These are phyloP conservation scores for Macadamia integrifolia DNA, from an alignment of 164 flowering plant genomes.

Conservation along the genomic window DNA sequence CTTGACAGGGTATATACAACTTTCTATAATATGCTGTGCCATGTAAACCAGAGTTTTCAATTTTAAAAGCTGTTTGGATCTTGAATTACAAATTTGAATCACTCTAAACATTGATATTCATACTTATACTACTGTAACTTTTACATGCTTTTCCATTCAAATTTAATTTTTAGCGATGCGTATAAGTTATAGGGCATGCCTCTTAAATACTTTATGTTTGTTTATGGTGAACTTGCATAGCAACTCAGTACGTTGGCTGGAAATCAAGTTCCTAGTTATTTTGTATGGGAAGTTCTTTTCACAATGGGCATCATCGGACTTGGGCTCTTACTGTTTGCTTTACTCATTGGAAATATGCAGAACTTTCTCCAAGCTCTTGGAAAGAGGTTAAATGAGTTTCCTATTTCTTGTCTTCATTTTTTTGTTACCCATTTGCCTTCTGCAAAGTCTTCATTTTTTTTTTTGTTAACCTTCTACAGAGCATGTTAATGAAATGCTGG, in stretches of 20 bases:
- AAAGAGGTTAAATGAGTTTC: conserved; percentile 43
- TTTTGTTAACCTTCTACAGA: too few species aligned
- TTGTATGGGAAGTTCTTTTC: conserved; percentile 81
- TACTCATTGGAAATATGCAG: conserved; percentile 94
- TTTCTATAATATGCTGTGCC: too few species aligned
- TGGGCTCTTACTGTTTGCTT: conserved; percentile 83
- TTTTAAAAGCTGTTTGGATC: too few species aligned
- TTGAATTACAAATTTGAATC: too few species aligned
- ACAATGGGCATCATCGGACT: conserved; percentile 79
- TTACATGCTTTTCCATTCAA: too few species aligned
- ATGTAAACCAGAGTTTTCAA: too few species aligned
- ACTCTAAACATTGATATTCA: too few species aligned
- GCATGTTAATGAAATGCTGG: too few species aligned
- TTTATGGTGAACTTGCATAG: conserved; percentile 25
- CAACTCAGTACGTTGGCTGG: conserved; percentile 94
- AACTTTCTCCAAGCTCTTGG: conserved; percentile 88
- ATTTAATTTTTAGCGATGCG: not conserved
- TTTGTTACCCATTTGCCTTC: not conserved
- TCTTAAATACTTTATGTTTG: conserved; percentile 2
- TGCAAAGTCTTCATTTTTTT: too few species aligned
- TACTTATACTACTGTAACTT: too few species aligned
- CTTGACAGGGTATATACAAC: too few species aligned
- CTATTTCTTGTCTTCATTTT: not conserved
- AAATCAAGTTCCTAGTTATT: conserved; percentile 74
- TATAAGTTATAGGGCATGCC: not conserved